phyloP scores from a whole-genome alignment of 768 basidiomycete species.

The Tremella mesenterica region DNA sequence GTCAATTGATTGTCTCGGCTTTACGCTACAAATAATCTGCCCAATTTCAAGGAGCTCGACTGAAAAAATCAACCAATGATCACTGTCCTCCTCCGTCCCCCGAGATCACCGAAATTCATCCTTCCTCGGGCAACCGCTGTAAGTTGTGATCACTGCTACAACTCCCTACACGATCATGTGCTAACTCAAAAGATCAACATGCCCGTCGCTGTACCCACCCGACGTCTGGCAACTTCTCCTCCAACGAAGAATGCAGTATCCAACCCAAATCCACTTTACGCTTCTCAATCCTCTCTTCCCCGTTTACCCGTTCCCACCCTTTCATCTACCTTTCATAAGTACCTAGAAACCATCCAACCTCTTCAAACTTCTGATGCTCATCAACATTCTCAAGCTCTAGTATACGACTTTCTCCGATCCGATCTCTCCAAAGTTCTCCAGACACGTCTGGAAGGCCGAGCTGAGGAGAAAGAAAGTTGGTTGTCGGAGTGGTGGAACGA shows the following conservation, averaged over 20 bases:
- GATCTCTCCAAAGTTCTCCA: slow-evolving; percentile 67
- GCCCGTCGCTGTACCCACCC: slow-evolving; percentile 6
- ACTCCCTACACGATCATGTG: too few relatives aligned
- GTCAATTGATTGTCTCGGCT: too few relatives aligned
- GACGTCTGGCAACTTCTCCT: background rate
- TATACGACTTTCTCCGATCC: slow-evolving; percentile 61
- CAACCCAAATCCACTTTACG: slow-evolving; percentile 53
- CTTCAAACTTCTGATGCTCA: slow-evolving; percentile 61
- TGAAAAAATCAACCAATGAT: too few relatives aligned
- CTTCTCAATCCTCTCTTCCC: slow-evolving; percentile 57
- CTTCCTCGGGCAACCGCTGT: too few relatives aligned
- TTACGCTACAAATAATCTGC: too few relatives aligned
- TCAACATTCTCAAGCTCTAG: slow-evolving; percentile 53
- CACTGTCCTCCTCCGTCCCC: too few relatives aligned
- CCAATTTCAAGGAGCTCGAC: too few relatives aligned
- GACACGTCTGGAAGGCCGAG: slow-evolving; percentile 64
- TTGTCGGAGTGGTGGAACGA: slow-evolving; percentile 99
- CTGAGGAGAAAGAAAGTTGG: slow-evolving; percentile 64
- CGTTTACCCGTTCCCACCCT: slow-evolving; percentile 77
- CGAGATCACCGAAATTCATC: too few relatives aligned
- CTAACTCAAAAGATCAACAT: slow-evolving; percentile 1
- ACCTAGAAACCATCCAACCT: slow-evolving; percentile 75
- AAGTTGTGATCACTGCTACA: too few relatives aligned
- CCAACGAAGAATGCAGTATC: slow-evolving; percentile 1
- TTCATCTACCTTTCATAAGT: slow-evolving; percentile 72